These are phyloP conservation scores for Halenospora varia DNA, from an alignment of 495 filamentous ascomycete species.

Conservation along the genomic window DNA sequence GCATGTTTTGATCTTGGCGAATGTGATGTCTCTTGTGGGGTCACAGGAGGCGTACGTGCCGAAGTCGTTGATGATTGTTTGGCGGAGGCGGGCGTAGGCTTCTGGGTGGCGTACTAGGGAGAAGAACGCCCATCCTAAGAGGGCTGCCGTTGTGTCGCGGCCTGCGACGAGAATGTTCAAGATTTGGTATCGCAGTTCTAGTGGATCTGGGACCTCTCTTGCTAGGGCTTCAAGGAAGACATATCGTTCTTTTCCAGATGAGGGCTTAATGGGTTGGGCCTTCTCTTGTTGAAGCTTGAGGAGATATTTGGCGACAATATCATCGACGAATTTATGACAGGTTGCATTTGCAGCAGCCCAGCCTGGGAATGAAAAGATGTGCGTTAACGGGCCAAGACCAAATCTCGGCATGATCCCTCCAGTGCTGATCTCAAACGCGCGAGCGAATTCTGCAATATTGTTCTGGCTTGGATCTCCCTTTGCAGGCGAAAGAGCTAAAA, in stretches of 20 bases:
- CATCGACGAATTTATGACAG: not conserved
- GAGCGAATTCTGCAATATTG: not conserved
- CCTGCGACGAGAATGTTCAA: slow-evolving; percentile 47
- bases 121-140: slow-evolving; percentile 20
- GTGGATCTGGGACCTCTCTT: slow-evolving; percentile 26
- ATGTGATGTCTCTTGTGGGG: slow-evolving; percentile 24
- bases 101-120: not conserved
- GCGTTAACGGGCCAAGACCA: not conserved
- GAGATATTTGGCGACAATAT: not conserved
- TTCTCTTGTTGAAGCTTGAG: not conserved
- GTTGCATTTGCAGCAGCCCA: not conserved
- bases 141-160: slow-evolving; percentile 55
- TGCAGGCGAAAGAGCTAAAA: not conserved
- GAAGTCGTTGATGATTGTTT: slow-evolving; percentile 31
- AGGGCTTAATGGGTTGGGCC: too few species aligned
- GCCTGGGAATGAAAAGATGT: not conserved
- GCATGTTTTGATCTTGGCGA: slow-evolving; percentile 26
- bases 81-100: slow-evolving; percentile 18
- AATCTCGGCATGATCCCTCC: not conserved
- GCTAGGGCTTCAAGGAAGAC: slow-evolving; percentile 46
- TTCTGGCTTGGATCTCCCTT: not conserved
- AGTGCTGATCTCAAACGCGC: not conserved
- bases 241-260: slow-evolving; percentile 38
- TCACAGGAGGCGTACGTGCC: slow-evolving; percentile 23
- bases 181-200: slow-evolving; percentile 36